Evolutionary conservation across 75 land plant genomes (phyloP).

Genomic region (Cunninghamia lanceolata): DNA sequence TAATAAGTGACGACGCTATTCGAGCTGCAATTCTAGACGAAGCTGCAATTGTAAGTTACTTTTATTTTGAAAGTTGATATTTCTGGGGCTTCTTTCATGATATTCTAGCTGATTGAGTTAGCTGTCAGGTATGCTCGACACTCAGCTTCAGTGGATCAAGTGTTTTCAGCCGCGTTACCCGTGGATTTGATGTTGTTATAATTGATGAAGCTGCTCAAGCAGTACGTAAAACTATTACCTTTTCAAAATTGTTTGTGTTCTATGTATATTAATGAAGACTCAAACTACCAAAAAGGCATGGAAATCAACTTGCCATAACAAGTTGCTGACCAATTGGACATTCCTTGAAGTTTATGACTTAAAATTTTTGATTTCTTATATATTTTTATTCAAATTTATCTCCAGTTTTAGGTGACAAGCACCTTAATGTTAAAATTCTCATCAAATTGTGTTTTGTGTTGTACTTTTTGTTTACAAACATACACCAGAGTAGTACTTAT

Average conservation of each 20-base stretch:
- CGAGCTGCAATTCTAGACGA: constrained; percentile 86
- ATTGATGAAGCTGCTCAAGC: constrained; percentile 99
- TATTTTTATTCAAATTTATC: not conserved
- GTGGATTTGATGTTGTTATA: constrained; percentile 92
- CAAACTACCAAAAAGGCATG: not conserved
- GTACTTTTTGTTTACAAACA: not conserved
- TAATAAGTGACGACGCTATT: constrained; percentile 56
- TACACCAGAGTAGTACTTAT: not conserved
- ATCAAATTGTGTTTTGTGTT: not conserved
- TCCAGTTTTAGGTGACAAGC: not conserved
- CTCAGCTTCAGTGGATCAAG: constrained; percentile 93
- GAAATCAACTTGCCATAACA: not conserved
- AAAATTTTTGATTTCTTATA: not conserved
- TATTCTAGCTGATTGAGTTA: constrained; percentile 9
- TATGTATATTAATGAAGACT: not conserved
- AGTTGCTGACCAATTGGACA: not conserved
- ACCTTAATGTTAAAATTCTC: not conserved
- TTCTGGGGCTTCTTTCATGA: not conserved
- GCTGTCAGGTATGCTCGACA: constrained; percentile 93
- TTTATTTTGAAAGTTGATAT: not conserved
- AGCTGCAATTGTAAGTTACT: constrained; percentile 78
- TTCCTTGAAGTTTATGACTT: not conserved
- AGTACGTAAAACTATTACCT: constrained; percentile 40
- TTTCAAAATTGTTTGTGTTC: not conserved
- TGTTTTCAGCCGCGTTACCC: constrained; percentile 69